Conservation (phyloP, 495 filamentous ascomycete genomes). For the Talaromyces adpressus region DNA sequence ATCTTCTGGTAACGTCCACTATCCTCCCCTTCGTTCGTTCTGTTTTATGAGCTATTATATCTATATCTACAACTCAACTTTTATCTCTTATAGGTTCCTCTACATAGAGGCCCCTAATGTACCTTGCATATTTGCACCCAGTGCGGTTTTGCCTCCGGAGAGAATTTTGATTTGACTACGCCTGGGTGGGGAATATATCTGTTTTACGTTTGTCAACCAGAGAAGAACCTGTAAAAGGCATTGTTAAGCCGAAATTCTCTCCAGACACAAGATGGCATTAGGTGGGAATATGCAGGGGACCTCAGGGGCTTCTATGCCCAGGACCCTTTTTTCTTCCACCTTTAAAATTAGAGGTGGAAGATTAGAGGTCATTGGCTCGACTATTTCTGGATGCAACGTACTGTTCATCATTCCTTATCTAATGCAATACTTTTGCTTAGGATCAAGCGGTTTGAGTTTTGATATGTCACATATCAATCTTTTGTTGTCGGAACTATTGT, state of each 20-base stretch:
- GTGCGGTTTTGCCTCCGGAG: background rate
- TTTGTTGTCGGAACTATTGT: background rate
- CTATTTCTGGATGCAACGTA: background rate
- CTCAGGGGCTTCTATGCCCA: background rate
- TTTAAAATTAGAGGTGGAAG: background rate
- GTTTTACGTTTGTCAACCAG: background rate
- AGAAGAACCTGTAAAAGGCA: background rate
- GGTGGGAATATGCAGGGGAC: background rate
- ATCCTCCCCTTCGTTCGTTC: background rate
- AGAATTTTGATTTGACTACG: background rate
- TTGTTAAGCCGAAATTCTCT: background rate
- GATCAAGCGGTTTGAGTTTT: background rate
- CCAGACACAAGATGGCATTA: background rate
- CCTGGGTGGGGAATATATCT: background rate
- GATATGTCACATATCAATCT: background rate
- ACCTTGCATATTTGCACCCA: background rate
- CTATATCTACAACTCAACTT: background rate
- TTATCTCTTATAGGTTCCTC: background rate
- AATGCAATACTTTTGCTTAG: background rate
- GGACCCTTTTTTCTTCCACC: background rate
- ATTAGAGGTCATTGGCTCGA: background rate
- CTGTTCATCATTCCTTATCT: background rate
- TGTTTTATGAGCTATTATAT: background rate
- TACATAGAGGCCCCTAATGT: background rate
- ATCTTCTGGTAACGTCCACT: conserved; percentile 2